Evolutionary conservation across 176 grass and related monocot species (phyloP).

Genomic region (Secale cereale): DNA sequence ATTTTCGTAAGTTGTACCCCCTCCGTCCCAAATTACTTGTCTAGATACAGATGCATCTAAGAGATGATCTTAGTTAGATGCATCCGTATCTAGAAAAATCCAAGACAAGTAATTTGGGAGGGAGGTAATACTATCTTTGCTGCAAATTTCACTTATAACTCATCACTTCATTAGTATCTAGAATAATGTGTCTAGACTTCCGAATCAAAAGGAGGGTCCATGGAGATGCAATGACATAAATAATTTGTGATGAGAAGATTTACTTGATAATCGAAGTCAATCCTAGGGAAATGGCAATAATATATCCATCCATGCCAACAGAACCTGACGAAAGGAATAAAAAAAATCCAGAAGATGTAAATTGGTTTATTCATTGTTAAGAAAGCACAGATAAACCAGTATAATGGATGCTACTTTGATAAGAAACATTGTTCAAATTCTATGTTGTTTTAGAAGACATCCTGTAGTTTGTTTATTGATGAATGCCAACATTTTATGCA

Average conservation of each 20-base stretch:
- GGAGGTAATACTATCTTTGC: not conserved
- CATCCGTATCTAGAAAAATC: no score
- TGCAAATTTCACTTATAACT: not conserved
- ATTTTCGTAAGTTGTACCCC: not conserved
- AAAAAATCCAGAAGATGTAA: not conserved
- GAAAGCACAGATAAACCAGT: not conserved
- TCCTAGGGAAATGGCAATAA: slow-evolving; percentile 78
- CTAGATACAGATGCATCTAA: no score
- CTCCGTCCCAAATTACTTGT: no score
- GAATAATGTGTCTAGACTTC: not conserved
- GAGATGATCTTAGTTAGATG: no score
- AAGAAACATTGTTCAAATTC: not conserved
- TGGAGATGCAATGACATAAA: not conserved
- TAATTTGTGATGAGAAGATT: slow-evolving; percentile 23
- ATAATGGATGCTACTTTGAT: not conserved
- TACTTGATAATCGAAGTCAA: slow-evolving; percentile 88
- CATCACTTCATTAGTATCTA: not conserved
- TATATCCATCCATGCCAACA: slow-evolving; percentile 62
- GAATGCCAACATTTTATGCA: no score
- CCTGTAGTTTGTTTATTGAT: no score
- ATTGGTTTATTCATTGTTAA: not conserved
- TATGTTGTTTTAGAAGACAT: no score
- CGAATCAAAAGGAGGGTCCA: not conserved
- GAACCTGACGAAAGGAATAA: slow-evolving; percentile 58
- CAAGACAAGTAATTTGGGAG: no score